Percentiles rank a stretch among this genome's conserved stretches.
phyloP scores from a whole-genome alignment of 2,329 filamentous ascomycete species.

The Rhinocladiella mackenziei region DNA sequence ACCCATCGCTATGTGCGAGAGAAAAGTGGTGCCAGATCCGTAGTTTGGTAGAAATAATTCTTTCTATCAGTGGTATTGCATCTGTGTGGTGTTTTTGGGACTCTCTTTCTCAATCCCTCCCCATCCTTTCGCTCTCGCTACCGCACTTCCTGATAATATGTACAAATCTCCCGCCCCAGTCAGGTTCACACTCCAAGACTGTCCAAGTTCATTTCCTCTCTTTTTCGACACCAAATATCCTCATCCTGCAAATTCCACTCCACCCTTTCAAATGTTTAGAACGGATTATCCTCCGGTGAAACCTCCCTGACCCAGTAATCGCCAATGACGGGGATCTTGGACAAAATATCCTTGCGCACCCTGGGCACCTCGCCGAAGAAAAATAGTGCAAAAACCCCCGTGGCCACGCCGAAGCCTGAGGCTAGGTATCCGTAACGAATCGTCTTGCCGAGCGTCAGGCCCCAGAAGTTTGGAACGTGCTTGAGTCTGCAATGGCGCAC shows the following conservation, averaged over 20 bases:
- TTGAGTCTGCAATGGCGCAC: slow-evolving; percentile 16
- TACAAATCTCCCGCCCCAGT: neutral
- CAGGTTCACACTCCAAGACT: no score
- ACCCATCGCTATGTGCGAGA: no score
- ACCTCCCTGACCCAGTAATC: slow-evolving; percentile 55
- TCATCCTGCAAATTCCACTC: neutral
- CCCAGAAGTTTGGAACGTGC: slow-evolving; percentile 28
- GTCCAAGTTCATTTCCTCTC: no score
- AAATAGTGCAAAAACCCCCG: slow-evolving; percentile 58
- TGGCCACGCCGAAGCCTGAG: slow-evolving; percentile 54
- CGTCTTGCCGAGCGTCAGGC: slow-evolving; percentile 23
- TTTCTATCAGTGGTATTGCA: no score
- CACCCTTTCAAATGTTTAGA: slow-evolving; percentile 17
- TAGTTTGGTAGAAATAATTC: no score
- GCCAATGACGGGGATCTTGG: slow-evolving; percentile 57
- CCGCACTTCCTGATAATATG: no score
- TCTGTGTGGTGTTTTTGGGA: no score
- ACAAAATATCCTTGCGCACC: slow-evolving; percentile 59
- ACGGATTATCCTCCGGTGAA: slow-evolving; percentile 58
- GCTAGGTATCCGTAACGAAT: slow-evolving; percentile 44
- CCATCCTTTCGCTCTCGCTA: no score
- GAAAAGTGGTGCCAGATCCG: no score
- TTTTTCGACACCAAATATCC: no score
- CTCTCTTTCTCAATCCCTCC: no score
- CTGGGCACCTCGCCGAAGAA: slow-evolving; percentile 63